Base-by-base conservation (phyloP, 108 stramenopile species). In the Mediolabrus comicus region DNA sequence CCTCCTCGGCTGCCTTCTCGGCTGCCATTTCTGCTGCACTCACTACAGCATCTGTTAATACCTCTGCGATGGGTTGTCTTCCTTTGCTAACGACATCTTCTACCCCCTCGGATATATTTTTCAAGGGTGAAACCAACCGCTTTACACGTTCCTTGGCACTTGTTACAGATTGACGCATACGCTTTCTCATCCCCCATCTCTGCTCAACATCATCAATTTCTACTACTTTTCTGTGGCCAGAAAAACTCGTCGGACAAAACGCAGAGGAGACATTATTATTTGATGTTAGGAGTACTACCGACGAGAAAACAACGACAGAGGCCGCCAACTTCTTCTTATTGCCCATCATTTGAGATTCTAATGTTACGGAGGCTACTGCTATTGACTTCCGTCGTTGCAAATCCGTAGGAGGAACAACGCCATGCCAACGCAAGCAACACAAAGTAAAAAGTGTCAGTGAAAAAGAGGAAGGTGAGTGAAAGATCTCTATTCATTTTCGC, bases 1-100 rank as follows among this genome's bases (percentile, higher is more conserved):
- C 22, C 28, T 53, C 52, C 27, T 53, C 31, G 0, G 33, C 52
- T 24, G 65, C 22, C 28, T 53, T 32, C 27, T 53, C 31, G 0
- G 33, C 52, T 24, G 65, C 52, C 29, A 65, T 33, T 34, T 43
- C 65, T 0, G 33, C 65, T 12, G 19, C 31, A 16, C 28, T 25
- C 16, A 53, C 9, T 12, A 38, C 67, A 0, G 67, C 55, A 28
- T 67, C 67, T 13, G 14, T 26, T 8, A 67, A 30, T 26, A 57
- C 67, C 32, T 57, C 39, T 34, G 67, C 67, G 22, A 67, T 67
- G 8, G 67, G 67, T 29, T 52, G 53, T 10, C 65, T 51, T 7
- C 64, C 64, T 10, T 67, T 67, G 17, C 35, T 67, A 1, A 65
- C 62, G 16, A 41, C 39, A 41, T 41, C 39, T 41, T 41, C 39